Evolutionary conservation across 2,329 filamentous ascomycete genomes (phyloP).

Genomic region (Cytospora mali): DNA sequence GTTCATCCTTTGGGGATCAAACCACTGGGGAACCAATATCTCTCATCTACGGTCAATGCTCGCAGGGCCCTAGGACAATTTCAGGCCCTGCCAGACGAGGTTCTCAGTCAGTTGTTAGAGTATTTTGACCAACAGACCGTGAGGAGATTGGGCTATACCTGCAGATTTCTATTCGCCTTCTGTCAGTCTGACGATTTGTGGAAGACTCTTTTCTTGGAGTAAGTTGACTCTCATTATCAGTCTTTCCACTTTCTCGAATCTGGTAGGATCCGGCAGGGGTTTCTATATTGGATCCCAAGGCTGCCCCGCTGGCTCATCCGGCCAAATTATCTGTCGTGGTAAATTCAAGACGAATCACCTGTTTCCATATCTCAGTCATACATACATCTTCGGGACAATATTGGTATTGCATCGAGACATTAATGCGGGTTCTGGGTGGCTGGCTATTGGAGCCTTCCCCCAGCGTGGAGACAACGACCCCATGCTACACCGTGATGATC

Average conservation of each 20-base stretch:
- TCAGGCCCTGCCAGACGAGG: conserved; percentile 74
- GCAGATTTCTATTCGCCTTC: conserved; percentile 85
- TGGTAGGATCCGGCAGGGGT: background rate
- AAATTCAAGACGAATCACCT: background rate
- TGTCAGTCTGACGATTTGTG: conserved; percentile 83
- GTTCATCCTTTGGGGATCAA: conserved; percentile 82
- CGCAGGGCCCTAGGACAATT: conserved; percentile 68
- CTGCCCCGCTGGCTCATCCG: conserved; percentile 1
- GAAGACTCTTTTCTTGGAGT: conserved; percentile 84
- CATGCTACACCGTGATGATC: background rate
- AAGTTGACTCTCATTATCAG: conserved; percentile 48
- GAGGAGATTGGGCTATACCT: conserved; percentile 71
- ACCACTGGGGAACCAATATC: conserved; percentile 80
- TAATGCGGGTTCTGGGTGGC: too few relatives aligned
- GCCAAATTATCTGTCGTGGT: background rate
- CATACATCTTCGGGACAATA: background rate
- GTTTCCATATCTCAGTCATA: background rate
- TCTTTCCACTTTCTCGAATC: background rate
- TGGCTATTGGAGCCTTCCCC: background rate
- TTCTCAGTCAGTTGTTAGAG: conserved; percentile 76
- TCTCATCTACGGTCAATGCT: conserved; percentile 67
- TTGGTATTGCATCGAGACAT: background rate
- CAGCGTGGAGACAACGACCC: background rate
- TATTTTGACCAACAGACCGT: conserved; percentile 67
- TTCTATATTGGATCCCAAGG: background rate